These are phyloP conservation scores for Talaromyces sp. DNA, from an alignment of 2,329 filamentous ascomycete species.

Conservation along the genomic window DNA sequence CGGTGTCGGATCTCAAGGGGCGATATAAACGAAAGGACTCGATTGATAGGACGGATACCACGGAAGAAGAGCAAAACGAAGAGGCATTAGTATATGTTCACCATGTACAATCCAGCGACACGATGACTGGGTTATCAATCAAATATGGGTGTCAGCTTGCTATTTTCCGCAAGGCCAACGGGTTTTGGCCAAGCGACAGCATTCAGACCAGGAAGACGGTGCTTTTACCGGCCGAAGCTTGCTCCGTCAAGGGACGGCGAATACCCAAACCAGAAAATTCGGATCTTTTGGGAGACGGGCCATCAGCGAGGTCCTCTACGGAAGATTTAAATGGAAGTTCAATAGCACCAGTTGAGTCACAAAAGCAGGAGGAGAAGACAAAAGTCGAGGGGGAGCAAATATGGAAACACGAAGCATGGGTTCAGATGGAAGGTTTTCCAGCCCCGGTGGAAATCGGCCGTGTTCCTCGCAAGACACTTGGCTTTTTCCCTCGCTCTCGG, in stretches of 20 bases:
- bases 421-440: conserved; percentile 65
- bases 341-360: conserved; percentile 21
- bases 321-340: conserved; percentile 31
- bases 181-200: conserved; percentile 90
- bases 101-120: conserved; percentile 75
- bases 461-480: conserved; percentile 71
- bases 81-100: conserved; percentile 89
- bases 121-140: conserved; percentile 83
- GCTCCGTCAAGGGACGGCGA: conserved; percentile 69
- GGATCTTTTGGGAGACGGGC: conserved; percentile 22
- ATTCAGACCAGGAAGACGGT: conserved; percentile 79
- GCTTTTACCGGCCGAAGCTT: conserved; percentile 82
- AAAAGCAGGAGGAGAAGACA: conserved; percentile 14
- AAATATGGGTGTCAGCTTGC: conserved; percentile 83
- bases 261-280: conserved; percentile 29
- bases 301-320: conserved; percentile 12
- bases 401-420: conserved; percentile 89
- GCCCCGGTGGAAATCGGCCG: conserved; percentile 79
- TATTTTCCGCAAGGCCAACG: conserved; percentile 78
- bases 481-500: conserved; percentile 85
- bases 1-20: conserved; percentile 27
- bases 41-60: conserved; percentile 24
- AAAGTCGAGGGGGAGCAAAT: conserved; percentile 56
- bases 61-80: conserved; percentile 51
- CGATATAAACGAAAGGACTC: conserved; percentile 44